Conservation (phyloP, 768 basidiomycete genomes). For the Leucocoprinus birnbaumii region DNA sequence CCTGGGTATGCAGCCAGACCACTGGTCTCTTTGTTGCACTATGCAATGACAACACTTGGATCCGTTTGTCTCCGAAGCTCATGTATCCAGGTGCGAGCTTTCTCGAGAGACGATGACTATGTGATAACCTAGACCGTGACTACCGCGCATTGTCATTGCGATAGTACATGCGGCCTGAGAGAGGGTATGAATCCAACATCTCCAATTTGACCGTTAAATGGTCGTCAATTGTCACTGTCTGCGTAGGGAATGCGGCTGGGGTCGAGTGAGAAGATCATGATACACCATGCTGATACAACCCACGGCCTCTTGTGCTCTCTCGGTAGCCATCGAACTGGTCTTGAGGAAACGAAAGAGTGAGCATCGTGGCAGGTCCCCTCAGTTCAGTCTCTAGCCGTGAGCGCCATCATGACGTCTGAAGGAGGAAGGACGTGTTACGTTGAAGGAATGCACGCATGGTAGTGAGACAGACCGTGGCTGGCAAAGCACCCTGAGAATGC, state of each 20-base stretch:
- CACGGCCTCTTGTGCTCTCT: constrained; percentile 92
- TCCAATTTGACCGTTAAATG: constrained; percentile 95
- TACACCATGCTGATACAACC: constrained; percentile 15
- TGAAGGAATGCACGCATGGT: too few species aligned
- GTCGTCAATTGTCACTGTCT: constrained; percentile 89
- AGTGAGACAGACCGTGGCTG: too few species aligned
- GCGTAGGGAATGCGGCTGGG: constrained; percentile 95
- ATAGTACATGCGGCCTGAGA: constrained; percentile 90
- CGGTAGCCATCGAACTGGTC: constrained; percentile 95
- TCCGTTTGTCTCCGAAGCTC: constrained; percentile 98
- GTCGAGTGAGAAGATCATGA: constrained; percentile 14
- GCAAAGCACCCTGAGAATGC: too few species aligned
- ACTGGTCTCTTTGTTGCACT: constrained; percentile 94
- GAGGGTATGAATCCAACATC: constrained; percentile 65
- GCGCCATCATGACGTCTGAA: too few species aligned
- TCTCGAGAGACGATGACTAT: constrained; percentile 85
- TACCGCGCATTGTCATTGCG: constrained; percentile 92
- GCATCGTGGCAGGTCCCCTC: constrained; percentile 16
- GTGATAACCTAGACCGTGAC: constrained; percentile 98
- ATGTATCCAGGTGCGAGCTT: constrained; percentile 94
- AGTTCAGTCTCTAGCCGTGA: too few species aligned
- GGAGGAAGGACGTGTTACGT: too few species aligned
- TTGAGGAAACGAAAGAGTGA: constrained; percentile 83
- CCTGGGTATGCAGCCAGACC: constrained; percentile 85
- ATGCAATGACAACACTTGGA: constrained; percentile 92